phyloP scores from a whole-genome alignment of 495 filamentous ascomycete genomes.

The Hyaloscypha finlandica region DNA sequence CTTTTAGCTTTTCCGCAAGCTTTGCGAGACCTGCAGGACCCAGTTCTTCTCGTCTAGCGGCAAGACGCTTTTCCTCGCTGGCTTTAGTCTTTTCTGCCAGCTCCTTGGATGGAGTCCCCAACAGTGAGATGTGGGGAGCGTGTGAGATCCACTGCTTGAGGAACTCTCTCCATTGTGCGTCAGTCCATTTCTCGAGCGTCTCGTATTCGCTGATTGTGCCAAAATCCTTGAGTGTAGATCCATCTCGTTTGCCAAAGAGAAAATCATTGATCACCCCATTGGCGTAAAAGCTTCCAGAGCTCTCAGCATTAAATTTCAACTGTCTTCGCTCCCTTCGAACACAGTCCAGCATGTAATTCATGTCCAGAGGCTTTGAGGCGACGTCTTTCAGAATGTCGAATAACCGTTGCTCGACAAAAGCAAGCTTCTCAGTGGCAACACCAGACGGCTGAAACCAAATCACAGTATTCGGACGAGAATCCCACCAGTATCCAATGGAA shows the following conservation, averaged over 20 bases:
- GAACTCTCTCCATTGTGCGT: slow-evolving; percentile 80
- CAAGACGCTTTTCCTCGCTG: slow-evolving; percentile 64
- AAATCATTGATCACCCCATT: slow-evolving; percentile 86
- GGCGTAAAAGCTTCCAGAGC: slow-evolving; percentile 71
- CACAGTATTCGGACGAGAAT: slow-evolving; percentile 75
- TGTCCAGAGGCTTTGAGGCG: slow-evolving; percentile 76
- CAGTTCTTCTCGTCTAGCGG: slow-evolving; percentile 52
- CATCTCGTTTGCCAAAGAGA: slow-evolving; percentile 84
- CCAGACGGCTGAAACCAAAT: slow-evolving; percentile 82
- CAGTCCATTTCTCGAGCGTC: slow-evolving; percentile 73
- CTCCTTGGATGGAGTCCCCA: slow-evolving; percentile 77
- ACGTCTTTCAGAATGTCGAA: slow-evolving; percentile 82
- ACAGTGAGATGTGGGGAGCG: slow-evolving; percentile 80
- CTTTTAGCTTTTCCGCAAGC: slow-evolving; percentile 73
- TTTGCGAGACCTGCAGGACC: slow-evolving; percentile 60
- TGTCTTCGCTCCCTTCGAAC: slow-evolving; percentile 75
- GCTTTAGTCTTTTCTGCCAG: slow-evolving; percentile 72
- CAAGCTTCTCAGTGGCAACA: slow-evolving; percentile 84
- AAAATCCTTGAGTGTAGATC: slow-evolving; percentile 73
- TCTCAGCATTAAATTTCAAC: slow-evolving; percentile 77
- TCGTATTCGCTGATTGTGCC: slow-evolving; percentile 74
- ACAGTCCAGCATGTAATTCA: slow-evolving; percentile 86
- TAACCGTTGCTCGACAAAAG: slow-evolving; percentile 79
- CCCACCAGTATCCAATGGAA: slow-evolving; percentile 72
- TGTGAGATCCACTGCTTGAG: slow-evolving; percentile 83